These are phyloP conservation scores for Castanea mollissima DNA, from an alignment of 306 rosid species.

Conservation along the genomic window DNA sequence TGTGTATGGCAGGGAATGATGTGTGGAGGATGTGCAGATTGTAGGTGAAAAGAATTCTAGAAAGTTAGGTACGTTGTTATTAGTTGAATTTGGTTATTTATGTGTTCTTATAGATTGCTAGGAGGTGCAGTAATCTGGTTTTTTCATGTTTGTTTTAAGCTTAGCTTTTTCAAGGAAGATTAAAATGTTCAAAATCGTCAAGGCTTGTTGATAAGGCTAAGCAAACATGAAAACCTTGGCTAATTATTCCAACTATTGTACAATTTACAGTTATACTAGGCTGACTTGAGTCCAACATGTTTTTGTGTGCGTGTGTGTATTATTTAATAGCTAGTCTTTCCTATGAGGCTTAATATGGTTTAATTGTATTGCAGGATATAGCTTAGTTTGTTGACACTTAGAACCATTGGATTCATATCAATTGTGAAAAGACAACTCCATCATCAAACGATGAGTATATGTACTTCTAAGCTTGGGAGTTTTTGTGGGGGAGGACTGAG, in stretches of 20 bases:
- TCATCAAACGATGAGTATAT: slow-evolving; percentile 22
- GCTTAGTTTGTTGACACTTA: slow-evolving; percentile 9
- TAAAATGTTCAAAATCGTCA: neutral
- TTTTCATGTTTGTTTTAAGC: neutral
- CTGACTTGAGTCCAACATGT: neutral
- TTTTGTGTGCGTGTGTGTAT: neutral
- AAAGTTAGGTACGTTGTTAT: too few relatives aligned
- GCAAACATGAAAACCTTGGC: neutral
- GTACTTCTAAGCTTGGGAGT: slow-evolving; percentile 21
- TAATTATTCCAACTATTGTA: neutral
- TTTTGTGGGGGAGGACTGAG: slow-evolving; percentile 9
- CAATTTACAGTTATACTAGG: neutral
- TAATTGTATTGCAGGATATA: slow-evolving; percentile 1
- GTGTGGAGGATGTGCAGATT: too few relatives aligned
- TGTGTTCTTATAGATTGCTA: too few relatives aligned
- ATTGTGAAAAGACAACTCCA: slow-evolving; percentile 11
- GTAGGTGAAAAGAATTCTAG: too few relatives aligned
- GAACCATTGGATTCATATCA: slow-evolving; percentile 23
- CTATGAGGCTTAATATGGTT: neutral
- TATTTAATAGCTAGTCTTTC: neutral
- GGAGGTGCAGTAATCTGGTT: too few relatives aligned
- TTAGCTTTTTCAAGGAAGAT: neutral
- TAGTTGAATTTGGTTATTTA: too few relatives aligned
- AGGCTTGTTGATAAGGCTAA: neutral
- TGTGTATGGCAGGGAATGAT: too few relatives aligned